These are phyloP conservation scores for Westerdykella ornata DNA, from an alignment of 2,329 filamentous ascomycete genomes.

Conservation along the genomic window DNA sequence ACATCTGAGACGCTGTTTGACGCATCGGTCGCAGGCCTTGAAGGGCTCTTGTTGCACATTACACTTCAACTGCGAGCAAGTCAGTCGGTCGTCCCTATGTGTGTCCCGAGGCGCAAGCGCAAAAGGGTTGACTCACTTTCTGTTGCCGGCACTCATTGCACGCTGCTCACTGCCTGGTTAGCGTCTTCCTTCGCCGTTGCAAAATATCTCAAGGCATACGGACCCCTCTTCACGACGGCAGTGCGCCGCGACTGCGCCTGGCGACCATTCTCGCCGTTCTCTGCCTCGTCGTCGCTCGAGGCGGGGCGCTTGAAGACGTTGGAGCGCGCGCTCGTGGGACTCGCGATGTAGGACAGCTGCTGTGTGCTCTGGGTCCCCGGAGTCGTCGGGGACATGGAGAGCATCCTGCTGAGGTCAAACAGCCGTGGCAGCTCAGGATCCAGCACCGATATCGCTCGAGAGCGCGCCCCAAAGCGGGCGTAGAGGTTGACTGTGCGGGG, in stretches of 20 bases:
- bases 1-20: constrained; percentile 72
- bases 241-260: constrained; percentile 21
- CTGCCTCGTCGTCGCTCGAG: constrained; percentile 33
- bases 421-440: constrained; percentile 3
- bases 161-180: constrained; percentile 36
- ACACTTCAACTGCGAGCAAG: constrained; percentile 60
- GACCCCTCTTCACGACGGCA: constrained; percentile 50
- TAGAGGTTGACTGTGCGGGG: background rate
- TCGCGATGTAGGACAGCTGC: constrained; percentile 21
- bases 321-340: constrained; percentile 24
- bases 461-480: background rate
- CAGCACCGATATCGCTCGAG: constrained; percentile 12
- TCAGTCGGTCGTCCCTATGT: constrained; percentile 11
- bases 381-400: constrained; percentile 30
- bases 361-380: constrained; percentile 24
- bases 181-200: no score
- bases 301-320: constrained; percentile 34
- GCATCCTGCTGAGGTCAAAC: constrained; percentile 4
- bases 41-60: constrained; percentile 79
- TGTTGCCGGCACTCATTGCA: constrained; percentile 83
- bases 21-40: constrained; percentile 68
- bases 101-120: background rate
- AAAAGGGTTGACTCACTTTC: constrained; percentile 54
- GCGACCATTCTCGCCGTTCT: constrained; percentile 26
- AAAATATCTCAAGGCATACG: background rate